Conservation (phyloP, 2,329 filamentous ascomycete species). For the Colletotrichum gloeosporioides region DNA sequence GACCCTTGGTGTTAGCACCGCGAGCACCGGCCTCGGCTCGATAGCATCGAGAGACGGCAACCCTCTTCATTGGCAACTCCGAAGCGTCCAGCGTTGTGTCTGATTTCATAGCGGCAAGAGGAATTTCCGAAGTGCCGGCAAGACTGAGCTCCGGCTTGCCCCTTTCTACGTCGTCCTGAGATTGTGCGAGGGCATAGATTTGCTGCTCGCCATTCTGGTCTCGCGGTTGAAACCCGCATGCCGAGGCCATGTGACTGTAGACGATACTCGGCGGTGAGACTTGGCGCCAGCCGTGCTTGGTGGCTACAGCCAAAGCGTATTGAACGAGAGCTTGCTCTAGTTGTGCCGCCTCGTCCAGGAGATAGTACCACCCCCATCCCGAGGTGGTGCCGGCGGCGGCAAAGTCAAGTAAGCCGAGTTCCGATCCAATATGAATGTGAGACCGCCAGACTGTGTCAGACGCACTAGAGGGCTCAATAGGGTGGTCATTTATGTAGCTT, state of each 20-base stretch:
- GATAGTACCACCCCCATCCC: conserved; percentile 98
- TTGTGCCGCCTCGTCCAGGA: conserved; percentile 88
- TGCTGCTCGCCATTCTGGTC: conserved; percentile 92
- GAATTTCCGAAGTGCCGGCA: conserved; percentile 92
- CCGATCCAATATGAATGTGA: conserved; percentile 84
- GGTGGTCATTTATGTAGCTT: conserved; percentile 78
- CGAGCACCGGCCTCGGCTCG: conserved; percentile 92
- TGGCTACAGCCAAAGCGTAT: conserved; percentile 79
- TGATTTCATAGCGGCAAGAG: conserved; percentile 89
- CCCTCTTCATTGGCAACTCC: conserved; percentile 77
- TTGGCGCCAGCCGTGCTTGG: conserved; percentile 76
- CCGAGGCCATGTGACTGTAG: conserved; percentile 87
- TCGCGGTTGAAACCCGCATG: conserved; percentile 93
- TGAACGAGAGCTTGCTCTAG: conserved; percentile 94
- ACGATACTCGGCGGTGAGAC: conserved; percentile 89
- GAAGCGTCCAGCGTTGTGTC: conserved; percentile 68
- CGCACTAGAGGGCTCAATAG: conserved; percentile 41
- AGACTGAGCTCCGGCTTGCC: conserved; percentile 76
- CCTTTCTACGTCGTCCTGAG: conserved; percentile 62
- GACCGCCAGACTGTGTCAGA: conserved; percentile 66
- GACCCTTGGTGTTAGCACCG: conserved; percentile 88
- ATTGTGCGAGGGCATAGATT: conserved; percentile 80
- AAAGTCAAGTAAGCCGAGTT: conserved; percentile 93
- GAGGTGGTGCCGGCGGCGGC: conserved; percentile 78
- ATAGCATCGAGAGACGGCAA: conserved; percentile 91